Percentiles rank a stretch among this genome's conserved stretches.
Evolutionary conservation across 192 early-diverging fungal genomes (phyloP).

Genomic region (Tieghemiomyces parasiticus): DNA sequence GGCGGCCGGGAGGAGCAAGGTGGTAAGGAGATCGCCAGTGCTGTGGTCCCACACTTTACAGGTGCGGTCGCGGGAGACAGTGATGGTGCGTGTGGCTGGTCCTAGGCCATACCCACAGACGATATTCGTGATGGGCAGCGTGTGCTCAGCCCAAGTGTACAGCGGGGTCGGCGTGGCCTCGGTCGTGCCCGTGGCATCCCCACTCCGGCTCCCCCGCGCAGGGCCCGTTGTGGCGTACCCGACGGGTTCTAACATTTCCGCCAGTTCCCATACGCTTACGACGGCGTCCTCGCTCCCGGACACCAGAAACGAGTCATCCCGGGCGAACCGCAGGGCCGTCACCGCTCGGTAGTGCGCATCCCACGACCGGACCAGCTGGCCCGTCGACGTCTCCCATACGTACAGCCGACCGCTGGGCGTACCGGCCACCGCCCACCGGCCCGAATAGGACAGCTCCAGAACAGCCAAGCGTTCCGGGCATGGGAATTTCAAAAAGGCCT

Average conservation of each 20-base stretch:
- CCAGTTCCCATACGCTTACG: conserved; percentile 71
- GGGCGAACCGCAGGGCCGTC: conserved; percentile 45
- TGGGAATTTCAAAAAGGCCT: conserved; percentile 19
- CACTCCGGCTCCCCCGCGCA: conserved; percentile 17
- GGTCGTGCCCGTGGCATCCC: conserved; percentile 19
- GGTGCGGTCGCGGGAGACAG: conserved; percentile 66
- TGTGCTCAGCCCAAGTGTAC: conserved; percentile 59
- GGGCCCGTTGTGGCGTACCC: neutral
- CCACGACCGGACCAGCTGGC: conserved; percentile 60
- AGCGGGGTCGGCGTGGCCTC: conserved; percentile 33
- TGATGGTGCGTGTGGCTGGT: conserved; percentile 39
- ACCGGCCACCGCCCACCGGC: conserved; percentile 23
- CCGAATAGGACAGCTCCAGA: conserved; percentile 19
- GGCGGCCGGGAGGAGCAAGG: conserved; percentile 61
- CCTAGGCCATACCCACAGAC: conserved; percentile 33
- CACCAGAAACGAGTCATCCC: conserved; percentile 59
- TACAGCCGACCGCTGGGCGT: conserved; percentile 22
- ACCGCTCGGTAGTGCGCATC: conserved; percentile 90
- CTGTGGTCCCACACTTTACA: conserved; percentile 64
- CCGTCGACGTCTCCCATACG: conserved; percentile 51
- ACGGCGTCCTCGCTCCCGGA: conserved; percentile 78
- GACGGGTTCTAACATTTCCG: conserved; percentile 20
- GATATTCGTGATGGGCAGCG: conserved; percentile 53
- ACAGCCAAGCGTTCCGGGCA: conserved; percentile 27
- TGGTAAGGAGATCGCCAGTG: conserved; percentile 56